Percentiles rank a stretch among this genome's conserved stretches.
phyloP scores from a whole-genome alignment of 2,329 filamentous ascomycete species.

The Tolypocladium endophyticum region DNA sequence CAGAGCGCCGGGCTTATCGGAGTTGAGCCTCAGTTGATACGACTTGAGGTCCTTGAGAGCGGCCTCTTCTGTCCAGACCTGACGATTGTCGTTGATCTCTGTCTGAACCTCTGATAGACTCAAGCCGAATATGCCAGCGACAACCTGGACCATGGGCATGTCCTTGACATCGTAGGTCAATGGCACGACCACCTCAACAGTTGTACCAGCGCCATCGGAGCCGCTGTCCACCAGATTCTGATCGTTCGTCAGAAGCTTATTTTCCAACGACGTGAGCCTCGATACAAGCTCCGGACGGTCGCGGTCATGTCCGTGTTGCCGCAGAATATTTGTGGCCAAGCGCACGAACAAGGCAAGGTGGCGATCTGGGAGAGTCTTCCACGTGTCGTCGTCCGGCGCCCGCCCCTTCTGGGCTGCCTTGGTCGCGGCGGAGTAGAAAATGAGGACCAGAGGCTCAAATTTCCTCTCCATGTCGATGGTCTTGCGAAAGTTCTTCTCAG shows the following conservation, averaged over 20 bases:
- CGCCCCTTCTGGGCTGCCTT: constrained; percentile 68
- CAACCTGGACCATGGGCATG: constrained; percentile 85
- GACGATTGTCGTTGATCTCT: constrained; percentile 74
- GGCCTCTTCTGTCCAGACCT: constrained; percentile 81
- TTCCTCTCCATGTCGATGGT: constrained; percentile 89
- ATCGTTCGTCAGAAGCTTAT: constrained; percentile 87
- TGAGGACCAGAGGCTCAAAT: constrained; percentile 84
- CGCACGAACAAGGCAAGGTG: constrained; percentile 93
- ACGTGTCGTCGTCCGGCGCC: constrained; percentile 72
- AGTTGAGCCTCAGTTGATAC: constrained; percentile 81
- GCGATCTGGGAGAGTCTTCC: constrained; percentile 85
- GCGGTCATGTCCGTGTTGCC: constrained; percentile 73
- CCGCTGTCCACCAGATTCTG: constrained; percentile 56
- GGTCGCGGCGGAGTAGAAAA: constrained; percentile 91
- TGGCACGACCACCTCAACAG: constrained; percentile 72
- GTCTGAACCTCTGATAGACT: constrained; percentile 70
- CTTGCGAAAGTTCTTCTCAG: constrained; percentile 77
- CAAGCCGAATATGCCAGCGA: constrained; percentile 77
- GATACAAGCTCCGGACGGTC: constrained; percentile 77
- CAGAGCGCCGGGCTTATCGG: constrained; percentile 67
- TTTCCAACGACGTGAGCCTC: constrained; percentile 73
- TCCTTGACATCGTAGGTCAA: constrained; percentile 90
- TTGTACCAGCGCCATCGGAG: constrained; percentile 28
- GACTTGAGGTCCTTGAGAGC: constrained; percentile 85
- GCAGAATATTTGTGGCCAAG: constrained; percentile 68